phyloP scores from a whole-genome alignment of 371 early-diverging fungal species.

The Dichotomocladium elegans region DNA sequence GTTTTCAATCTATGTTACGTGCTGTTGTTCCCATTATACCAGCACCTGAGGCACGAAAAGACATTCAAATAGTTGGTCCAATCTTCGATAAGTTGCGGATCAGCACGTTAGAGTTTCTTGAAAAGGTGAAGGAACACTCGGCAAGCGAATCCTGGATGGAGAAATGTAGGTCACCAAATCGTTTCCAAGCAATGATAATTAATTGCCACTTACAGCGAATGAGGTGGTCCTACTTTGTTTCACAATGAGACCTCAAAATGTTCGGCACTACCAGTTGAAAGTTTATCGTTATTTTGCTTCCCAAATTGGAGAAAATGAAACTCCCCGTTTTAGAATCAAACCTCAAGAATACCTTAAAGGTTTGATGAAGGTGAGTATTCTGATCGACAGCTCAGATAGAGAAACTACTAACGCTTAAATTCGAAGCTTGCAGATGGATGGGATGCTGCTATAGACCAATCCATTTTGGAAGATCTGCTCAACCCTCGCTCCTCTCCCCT shows the following conservation, averaged over 20 bases:
- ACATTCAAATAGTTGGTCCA: not conserved
- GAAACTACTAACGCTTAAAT: not conserved
- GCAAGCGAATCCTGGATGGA: conserved; percentile 17
- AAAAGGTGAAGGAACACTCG: conserved; percentile 4
- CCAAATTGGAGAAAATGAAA: no score
- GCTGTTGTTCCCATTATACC: conserved; percentile 14
- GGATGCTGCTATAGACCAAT: conserved; percentile 15
- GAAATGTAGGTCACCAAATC: conserved; percentile 13
- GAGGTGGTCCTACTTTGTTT: conserved; percentile 5
- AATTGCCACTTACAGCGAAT: conserved; percentile 3
- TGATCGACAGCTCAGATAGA: not conserved
- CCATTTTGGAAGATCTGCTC: conserved; percentile 15
- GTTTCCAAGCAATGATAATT: not conserved
- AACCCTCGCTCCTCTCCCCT: conserved; percentile 20
- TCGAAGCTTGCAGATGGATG: conserved; percentile 24
- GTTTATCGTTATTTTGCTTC: conserved; percentile 18
- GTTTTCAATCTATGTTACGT: conserved; percentile 17
- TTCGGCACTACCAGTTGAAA: conserved; percentile 17
- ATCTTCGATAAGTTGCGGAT: conserved; percentile 22
- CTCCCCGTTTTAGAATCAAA: not conserved
- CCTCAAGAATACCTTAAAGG: conserved; percentile 5
- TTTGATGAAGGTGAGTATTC: conserved; percentile 17
- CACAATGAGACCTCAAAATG: not conserved
- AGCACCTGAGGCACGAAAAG: not conserved
- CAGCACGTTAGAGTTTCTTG: conserved; percentile 13